Percentiles rank a stretch among this genome's conserved stretches.
Evolutionary conservation across 1,139 yeast genomes (phyloP).

Genomic region (Kazachstania sp.): DNA sequence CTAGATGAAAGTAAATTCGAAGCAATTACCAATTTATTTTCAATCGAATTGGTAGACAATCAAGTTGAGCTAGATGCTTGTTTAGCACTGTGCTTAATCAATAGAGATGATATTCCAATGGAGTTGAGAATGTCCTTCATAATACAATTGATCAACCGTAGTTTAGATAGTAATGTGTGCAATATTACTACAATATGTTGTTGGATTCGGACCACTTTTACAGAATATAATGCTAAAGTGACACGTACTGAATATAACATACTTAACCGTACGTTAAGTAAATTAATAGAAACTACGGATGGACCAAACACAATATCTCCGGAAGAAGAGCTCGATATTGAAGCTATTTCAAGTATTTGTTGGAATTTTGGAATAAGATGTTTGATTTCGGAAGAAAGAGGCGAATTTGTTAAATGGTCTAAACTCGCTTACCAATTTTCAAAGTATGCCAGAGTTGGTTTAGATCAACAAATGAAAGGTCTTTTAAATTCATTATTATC

Average conservation of each 20-base stretch:
- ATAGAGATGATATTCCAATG: constrained; percentile 3
- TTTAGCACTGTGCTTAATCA: constrained; percentile 3
- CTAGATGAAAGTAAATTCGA: neutral
- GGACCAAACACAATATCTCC: neutral
- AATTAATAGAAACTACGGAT: constrained; percentile 1
- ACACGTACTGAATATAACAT: neutral
- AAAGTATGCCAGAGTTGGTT: constrained; percentile 9
- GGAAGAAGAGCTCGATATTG: constrained; percentile 12
- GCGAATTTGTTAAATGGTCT: constrained; percentile 16
- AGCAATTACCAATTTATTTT: neutral
- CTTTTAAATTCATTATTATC: constrained; percentile 16
- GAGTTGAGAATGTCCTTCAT: constrained; percentile 4
- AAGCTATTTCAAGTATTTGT: constrained; percentile 16
- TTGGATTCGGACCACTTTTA: constrained; percentile 9
- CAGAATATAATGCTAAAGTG: neutral
- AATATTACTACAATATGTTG: constrained; percentile 4
- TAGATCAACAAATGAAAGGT: constrained; percentile 13
- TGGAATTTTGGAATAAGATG: constrained; percentile 24
- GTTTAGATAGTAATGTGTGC: constrained; percentile 1
- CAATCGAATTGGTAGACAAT: neutral
- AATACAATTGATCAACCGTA: constrained; percentile 4
- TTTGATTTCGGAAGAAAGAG: constrained; percentile 13
- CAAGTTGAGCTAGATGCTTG: constrained; percentile 1
- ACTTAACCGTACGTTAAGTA: neutral
- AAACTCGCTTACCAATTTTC: constrained; percentile 16